A percentile compares a stretch with the other conserved stretches of the same genome.
phyloP scores from a whole-genome alignment of 495 filamentous ascomycete species.

The Apodospora peruviana region DNA sequence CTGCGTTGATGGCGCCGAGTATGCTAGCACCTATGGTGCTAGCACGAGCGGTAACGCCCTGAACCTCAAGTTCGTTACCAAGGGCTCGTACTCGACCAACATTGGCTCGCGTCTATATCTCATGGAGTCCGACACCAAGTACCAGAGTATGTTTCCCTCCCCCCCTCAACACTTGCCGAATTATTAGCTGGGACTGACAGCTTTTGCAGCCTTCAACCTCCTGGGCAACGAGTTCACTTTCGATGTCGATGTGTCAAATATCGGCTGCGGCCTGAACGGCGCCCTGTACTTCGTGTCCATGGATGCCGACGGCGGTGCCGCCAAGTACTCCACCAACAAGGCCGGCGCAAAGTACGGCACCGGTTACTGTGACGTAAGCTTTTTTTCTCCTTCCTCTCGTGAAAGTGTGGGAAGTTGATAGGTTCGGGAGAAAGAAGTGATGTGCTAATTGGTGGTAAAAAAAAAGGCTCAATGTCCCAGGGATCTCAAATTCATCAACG shows the following conservation, averaged over 20 bases:
- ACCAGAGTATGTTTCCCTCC: slow-evolving; percentile 35
- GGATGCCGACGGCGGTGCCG: slow-evolving; percentile 49
- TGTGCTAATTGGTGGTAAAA: no score
- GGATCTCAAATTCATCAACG: slow-evolving; percentile 49
- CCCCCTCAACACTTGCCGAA: neutral
- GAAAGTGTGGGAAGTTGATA: no score
- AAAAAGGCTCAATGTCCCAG: slow-evolving; percentile 53
- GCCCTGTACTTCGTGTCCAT: slow-evolving; percentile 57
- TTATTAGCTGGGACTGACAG: neutral
- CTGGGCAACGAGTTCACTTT: slow-evolving; percentile 56
- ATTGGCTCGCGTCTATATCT: slow-evolving; percentile 52
- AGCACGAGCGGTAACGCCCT: slow-evolving; percentile 43
- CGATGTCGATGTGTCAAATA: slow-evolving; percentile 51
- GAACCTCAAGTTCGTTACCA: slow-evolving; percentile 52
- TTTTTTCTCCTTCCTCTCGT: no score
- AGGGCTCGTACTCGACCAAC: slow-evolving; percentile 42
- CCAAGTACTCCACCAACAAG: slow-evolving; percentile 48
- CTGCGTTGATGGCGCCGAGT: slow-evolving; percentile 45
- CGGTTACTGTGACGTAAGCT: slow-evolving; percentile 58
- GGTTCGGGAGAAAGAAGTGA: no score
- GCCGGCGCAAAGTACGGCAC: slow-evolving; percentile 54
- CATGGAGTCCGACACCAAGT: slow-evolving; percentile 46
- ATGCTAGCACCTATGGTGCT: slow-evolving; percentile 42
- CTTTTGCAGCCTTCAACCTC: slow-evolving; percentile 38
- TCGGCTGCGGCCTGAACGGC: slow-evolving; percentile 52